These are phyloP conservation scores for Begonia peltatifolia DNA, from an alignment of 306 rosid genomes.

Conservation along the genomic window DNA sequence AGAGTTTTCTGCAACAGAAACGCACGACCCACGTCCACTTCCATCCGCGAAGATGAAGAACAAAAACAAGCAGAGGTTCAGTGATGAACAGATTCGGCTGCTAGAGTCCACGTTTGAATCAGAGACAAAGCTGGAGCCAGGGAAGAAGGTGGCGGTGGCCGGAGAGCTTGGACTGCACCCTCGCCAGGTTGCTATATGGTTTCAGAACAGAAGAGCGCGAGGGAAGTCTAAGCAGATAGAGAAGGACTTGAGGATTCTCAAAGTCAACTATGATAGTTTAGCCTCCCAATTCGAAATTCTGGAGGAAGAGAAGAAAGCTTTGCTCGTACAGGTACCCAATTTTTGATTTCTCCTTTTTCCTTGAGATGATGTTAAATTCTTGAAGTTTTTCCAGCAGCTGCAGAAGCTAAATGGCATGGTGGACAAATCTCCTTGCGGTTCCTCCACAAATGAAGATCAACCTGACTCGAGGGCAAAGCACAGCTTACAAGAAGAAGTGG, in stretches of 20 bases:
- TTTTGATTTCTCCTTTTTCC: conserved; percentile 3
- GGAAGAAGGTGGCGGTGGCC: conserved; percentile 61
- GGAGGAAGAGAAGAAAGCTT: conserved; percentile 66
- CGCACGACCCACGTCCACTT: too few relatives aligned
- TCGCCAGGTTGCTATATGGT: conserved; percentile 89
- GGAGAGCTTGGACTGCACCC: conserved; percentile 84
- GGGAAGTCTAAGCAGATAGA: conserved; percentile 86
- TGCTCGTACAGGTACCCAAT: conserved; percentile 44
- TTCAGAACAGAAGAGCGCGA: conserved; percentile 88
- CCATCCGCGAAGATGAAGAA: conserved; percentile 20
- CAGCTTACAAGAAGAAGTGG: conserved; percentile 20
- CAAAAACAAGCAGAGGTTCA: conserved; percentile 59
- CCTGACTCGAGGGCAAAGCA: conserved; percentile 16
- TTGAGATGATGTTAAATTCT: too few relatives aligned
- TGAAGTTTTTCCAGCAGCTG: conserved; percentile 21
- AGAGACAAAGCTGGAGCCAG: conserved; percentile 70
- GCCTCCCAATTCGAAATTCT: conserved; percentile 52
- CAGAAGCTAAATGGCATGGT: conserved; percentile 33
- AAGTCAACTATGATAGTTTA: conserved; percentile 33
- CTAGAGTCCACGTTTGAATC: conserved; percentile 56
- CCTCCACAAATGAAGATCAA: conserved; percentile 15
- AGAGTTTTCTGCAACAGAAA: too few relatives aligned
- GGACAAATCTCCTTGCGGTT: conserved; percentile 9
- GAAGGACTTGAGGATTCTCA: conserved; percentile 34
- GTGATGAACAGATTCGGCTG: conserved; percentile 70